phyloP scores from a whole-genome alignment of 192 early-diverging fungal genomes.

The Thamnidium elegans region DNA sequence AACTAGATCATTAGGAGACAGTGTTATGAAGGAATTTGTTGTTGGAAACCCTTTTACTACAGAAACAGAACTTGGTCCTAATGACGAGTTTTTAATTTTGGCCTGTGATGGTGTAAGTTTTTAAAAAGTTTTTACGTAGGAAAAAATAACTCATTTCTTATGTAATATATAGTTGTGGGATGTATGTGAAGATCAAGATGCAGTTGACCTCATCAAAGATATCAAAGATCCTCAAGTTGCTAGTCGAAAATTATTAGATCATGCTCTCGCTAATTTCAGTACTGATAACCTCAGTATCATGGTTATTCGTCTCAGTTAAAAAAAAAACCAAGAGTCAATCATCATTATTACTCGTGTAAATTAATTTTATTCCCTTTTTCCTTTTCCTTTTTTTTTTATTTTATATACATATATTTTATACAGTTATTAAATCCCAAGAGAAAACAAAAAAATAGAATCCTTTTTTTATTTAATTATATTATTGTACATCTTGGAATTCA shows the following conservation, averaged over 20 bases:
- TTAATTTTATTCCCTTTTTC: neutral
- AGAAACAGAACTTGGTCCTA: constrained; percentile 72
- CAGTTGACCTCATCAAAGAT: constrained; percentile 83
- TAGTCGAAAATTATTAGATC: constrained; percentile 72
- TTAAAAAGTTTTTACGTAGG: no score
- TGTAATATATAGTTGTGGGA: constrained; percentile 80
- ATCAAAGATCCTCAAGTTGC: constrained; percentile 74
- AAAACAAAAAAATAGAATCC: no score
- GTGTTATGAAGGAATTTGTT: constrained; percentile 94
- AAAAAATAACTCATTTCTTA: no score
- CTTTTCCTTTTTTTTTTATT: neutral
- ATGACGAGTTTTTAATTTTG: constrained; percentile 84
- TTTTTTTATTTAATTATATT: neutral
- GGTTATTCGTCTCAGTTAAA: constrained; percentile 60
- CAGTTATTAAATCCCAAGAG: neutral
- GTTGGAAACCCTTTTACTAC: constrained; percentile 96
- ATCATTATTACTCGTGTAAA: neutral
- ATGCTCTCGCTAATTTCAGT: constrained; percentile 89
- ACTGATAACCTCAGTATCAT: constrained; percentile 95
- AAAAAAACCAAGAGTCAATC: neutral
- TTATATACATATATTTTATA: neutral
- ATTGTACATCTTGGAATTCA: constrained; percentile 13
- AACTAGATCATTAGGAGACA: constrained; percentile 92
- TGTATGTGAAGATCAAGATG: constrained; percentile 93
- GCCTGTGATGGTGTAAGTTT: constrained; percentile 96